A percentile compares a stretch with the other conserved stretches of the same genome.
Conservation (phyloP, 257 asterid genomes). For the Capsicum chinense region DNA sequence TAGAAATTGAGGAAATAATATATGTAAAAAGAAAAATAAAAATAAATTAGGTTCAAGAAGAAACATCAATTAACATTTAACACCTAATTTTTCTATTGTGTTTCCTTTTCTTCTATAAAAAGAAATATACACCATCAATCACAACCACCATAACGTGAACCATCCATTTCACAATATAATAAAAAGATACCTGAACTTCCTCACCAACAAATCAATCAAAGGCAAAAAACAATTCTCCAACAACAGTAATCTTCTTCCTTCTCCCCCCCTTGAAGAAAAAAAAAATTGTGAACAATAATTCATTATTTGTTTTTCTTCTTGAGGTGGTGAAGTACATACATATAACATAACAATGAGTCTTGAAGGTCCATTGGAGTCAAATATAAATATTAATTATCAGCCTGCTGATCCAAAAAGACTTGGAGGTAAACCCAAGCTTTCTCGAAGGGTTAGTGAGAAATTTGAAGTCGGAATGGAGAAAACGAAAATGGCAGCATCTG, state of each 20-base stretch:
- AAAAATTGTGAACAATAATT: background rate
- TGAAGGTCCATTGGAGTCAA: constrained; percentile 39
- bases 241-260: background rate
- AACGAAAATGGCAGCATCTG: constrained; percentile 61
- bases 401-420: constrained; percentile 36
- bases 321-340: constrained; percentile 7
- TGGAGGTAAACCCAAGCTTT: constrained; percentile 42
- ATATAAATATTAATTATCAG: background rate
- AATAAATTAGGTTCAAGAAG: background rate
- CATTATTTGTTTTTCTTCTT: background rate
- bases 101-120: background rate
- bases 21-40: background rate
- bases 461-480: constrained; percentile 51
- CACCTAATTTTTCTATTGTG: background rate
- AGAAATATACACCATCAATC: constrained; percentile 16
- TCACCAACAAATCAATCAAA: constrained; percentile 22
- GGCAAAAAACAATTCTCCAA: background rate
- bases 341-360: background rate
- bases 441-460: constrained; percentile 44
- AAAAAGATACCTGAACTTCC: constrained; percentile 21
- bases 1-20: too few relatives aligned
- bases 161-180: constrained; percentile 28
- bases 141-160: constrained; percentile 15
- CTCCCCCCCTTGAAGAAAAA: background rate
- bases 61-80: background rate